These are phyloP conservation scores for Candida maesae DNA, from an alignment of 805 yeast species.

Conservation along the genomic window DNA sequence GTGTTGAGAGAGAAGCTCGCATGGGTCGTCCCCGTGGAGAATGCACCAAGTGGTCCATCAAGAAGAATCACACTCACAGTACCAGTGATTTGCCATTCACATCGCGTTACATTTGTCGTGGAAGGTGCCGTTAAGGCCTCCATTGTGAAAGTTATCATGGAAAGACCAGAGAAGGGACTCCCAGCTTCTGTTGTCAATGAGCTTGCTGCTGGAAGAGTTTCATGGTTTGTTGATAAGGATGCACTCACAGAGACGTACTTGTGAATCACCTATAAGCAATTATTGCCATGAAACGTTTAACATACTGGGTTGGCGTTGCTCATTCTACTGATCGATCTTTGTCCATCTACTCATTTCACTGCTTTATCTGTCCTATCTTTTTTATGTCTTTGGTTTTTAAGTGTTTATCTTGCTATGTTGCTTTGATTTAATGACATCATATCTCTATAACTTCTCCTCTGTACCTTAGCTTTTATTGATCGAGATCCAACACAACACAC, in stretches of 20 bases:
- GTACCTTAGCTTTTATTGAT: too few relatives aligned
- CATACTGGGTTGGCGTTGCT: too few relatives aligned
- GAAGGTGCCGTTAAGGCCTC: slow-evolving; percentile 97
- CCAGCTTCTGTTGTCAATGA: slow-evolving; percentile 94
- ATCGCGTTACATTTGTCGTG: slow-evolving; percentile 88
- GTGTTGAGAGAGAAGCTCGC: slow-evolving; percentile 85
- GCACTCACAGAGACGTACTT: slow-evolving; percentile 61
- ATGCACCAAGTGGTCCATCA: slow-evolving; percentile 86
- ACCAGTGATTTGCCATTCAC: slow-evolving; percentile 93
- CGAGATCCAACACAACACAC: too few relatives aligned
- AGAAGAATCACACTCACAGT: slow-evolving; percentile 85
- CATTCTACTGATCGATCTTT: too few relatives aligned
- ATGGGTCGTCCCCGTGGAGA: slow-evolving; percentile 91
- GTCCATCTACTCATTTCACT: too few relatives aligned
- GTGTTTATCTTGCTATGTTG: background rate
- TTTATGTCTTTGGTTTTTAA: background rate
- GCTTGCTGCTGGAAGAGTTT: slow-evolving; percentile 93
- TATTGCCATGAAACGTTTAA: too few relatives aligned
- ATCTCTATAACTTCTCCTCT: background rate
- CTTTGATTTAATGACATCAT: background rate
- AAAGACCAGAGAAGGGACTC: slow-evolving; percentile 93
- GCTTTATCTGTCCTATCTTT: too few relatives aligned
- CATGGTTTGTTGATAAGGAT: slow-evolving; percentile 96
- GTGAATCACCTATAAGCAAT: slow-evolving; percentile 1
- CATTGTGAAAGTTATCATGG: slow-evolving; percentile 85